phyloP scores from a whole-genome alignment of 2,329 filamentous ascomycete species.

The Arthroderma sp. region DNA sequence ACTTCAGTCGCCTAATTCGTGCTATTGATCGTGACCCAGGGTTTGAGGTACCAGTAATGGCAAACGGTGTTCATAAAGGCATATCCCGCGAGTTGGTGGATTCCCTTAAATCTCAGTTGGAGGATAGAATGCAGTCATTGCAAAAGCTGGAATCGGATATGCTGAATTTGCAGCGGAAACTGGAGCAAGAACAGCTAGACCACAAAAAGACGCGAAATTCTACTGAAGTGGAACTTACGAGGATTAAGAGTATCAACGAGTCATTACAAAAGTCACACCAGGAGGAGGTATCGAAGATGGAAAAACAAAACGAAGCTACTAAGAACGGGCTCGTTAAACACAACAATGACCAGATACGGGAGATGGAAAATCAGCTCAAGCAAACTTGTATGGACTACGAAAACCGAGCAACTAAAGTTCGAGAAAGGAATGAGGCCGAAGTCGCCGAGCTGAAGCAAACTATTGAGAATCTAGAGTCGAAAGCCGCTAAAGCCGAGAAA shows the following conservation, averaged over 20 bases:
- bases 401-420: constrained; percentile 23
- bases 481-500: constrained; percentile 42
- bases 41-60: constrained; percentile 67
- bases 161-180: constrained; percentile 40
- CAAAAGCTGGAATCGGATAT: constrained; percentile 45
- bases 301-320: constrained; percentile 34
- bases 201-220: constrained; percentile 54
- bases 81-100: constrained; percentile 92
- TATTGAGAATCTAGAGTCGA: constrained; percentile 44
- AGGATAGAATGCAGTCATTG: constrained; percentile 53
- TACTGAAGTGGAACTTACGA: constrained; percentile 39
- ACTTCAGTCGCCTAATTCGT: constrained; percentile 71
- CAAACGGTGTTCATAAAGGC: constrained; percentile 71
- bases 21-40: constrained; percentile 86
- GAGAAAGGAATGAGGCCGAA: constrained; percentile 43
- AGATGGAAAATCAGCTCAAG: constrained; percentile 37
- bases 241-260: constrained; percentile 56
- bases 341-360: constrained; percentile 34
- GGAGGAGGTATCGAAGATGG: constrained; percentile 45
- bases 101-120: constrained; percentile 61
- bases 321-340: constrained; percentile 31
- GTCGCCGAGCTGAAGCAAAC: constrained; percentile 49
- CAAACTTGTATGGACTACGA: constrained; percentile 30
- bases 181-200: constrained; percentile 60
- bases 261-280: constrained; percentile 57